Conservation (phyloP, 768 basidiomycete genomes). For the Suillus alpinus region DNA sequence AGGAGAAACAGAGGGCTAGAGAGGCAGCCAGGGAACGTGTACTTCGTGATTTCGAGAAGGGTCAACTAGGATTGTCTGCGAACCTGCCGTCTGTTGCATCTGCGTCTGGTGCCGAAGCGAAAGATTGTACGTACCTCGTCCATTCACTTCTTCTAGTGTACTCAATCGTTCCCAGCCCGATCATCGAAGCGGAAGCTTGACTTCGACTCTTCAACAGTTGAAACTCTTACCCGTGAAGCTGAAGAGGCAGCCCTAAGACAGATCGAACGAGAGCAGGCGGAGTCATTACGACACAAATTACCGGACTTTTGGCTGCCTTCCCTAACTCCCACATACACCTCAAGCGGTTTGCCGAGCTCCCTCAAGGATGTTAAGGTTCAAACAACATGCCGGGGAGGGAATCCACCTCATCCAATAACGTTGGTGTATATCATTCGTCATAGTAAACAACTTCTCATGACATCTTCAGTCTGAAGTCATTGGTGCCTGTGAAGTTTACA, state of each 20-base stretch:
- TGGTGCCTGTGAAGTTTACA: slow-evolving; percentile 80
- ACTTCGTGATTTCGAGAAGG: slow-evolving; percentile 83
- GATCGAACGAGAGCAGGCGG: slow-evolving; percentile 84
- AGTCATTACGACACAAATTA: slow-evolving; percentile 80
- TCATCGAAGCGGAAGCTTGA: slow-evolving; percentile 84
- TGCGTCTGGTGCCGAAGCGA: slow-evolving; percentile 36
- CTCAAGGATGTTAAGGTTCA: slow-evolving; percentile 81
- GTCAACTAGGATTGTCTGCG: slow-evolving; percentile 70
- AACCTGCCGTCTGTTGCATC: slow-evolving; percentile 30
- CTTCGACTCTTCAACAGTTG: slow-evolving; percentile 71
- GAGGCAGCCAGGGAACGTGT: slow-evolving; percentile 86
- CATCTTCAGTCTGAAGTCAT: slow-evolving; percentile 66
- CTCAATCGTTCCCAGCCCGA: slow-evolving; percentile 36
- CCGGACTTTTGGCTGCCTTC: slow-evolving; percentile 98
- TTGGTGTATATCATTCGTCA: slow-evolving; percentile 43
- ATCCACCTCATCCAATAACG: slow-evolving; percentile 75
- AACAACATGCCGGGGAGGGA: slow-evolving; percentile 83
- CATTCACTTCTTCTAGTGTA: not conserved
- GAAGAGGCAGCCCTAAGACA: slow-evolving; percentile 83
- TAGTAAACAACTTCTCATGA: slow-evolving; percentile 3
- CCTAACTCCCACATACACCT: slow-evolving; percentile 77
- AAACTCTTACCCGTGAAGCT: slow-evolving; percentile 71
- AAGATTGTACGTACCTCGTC: slow-evolving; percentile 33
- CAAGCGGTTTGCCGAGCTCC: slow-evolving; percentile 59
- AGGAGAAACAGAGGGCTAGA: slow-evolving; percentile 65